Evolutionary conservation across 2,329 filamentous ascomycete genomes (phyloP).

Genomic region (Venturia effusa): DNA sequence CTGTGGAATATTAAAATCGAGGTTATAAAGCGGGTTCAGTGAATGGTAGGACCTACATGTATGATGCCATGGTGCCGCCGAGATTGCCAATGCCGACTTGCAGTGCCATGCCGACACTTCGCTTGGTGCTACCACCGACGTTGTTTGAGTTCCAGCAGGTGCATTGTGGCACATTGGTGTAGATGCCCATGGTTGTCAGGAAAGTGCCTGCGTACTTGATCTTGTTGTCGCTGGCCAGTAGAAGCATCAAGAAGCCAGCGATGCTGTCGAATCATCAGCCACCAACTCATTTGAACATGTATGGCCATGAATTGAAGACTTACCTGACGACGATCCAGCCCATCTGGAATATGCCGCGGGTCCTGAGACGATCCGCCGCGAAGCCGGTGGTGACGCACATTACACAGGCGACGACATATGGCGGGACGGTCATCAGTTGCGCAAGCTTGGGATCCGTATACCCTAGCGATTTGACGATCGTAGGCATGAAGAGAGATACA

Average conservation of each 20-base stretch:
- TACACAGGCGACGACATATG: slow-evolving; percentile 41
- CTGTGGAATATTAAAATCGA: not conserved
- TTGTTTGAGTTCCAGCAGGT: slow-evolving; percentile 52
- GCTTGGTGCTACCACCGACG: slow-evolving; percentile 44
- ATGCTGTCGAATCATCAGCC: slow-evolving; percentile 11
- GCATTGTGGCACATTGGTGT: slow-evolving; percentile 45
- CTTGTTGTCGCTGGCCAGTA: slow-evolving; percentile 20
- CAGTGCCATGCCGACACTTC: slow-evolving; percentile 46
- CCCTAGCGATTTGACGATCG: slow-evolving; percentile 58
- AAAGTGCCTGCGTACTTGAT: slow-evolving; percentile 31
- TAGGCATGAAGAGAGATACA: slow-evolving; percentile 37
- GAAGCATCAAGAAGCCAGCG: slow-evolving; percentile 29
- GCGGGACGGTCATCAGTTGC: slow-evolving; percentile 53
- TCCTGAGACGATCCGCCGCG: slow-evolving; percentile 7
- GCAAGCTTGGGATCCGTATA: slow-evolving; percentile 46
- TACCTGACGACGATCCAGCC: slow-evolving; percentile 7
- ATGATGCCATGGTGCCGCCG: slow-evolving; percentile 38
- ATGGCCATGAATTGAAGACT: slow-evolving; percentile 16
- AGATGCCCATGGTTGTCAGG: slow-evolving; percentile 35
- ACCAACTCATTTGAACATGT: slow-evolving; percentile 15
- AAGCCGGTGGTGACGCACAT: slow-evolving; percentile 12
- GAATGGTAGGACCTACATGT: slow-evolving; percentile 24
- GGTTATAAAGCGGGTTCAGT: not conserved
- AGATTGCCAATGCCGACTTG: slow-evolving; percentile 42
- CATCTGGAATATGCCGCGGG: slow-evolving; percentile 13